Conservation (phyloP, 257 asterid genomes). For the Echites panduratus region DNA sequence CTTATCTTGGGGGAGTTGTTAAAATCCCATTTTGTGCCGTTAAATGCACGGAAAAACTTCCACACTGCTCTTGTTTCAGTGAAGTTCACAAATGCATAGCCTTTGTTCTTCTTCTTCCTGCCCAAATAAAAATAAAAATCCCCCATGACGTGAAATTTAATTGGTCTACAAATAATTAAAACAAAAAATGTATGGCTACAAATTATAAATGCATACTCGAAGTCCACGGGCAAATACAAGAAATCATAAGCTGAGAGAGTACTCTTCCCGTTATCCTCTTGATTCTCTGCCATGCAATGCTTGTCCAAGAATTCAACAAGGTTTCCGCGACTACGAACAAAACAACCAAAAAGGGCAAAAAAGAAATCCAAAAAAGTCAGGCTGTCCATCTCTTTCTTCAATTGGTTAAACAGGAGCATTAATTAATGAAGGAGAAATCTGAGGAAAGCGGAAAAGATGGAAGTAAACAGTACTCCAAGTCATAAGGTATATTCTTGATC, state of each 20-base stretch:
- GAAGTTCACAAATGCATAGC: slow-evolving; percentile 72
- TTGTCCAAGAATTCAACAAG: slow-evolving; percentile 34
- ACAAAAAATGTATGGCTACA: neutral
- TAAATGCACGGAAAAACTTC: slow-evolving; percentile 30
- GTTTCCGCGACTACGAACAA: slow-evolving; percentile 31
- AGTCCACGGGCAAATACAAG: slow-evolving; percentile 64
- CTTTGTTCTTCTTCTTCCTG: slow-evolving; percentile 43
- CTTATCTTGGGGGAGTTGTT: slow-evolving; percentile 24
- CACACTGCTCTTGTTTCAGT: slow-evolving; percentile 30
- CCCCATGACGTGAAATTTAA: too few relatives aligned
- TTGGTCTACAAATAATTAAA: too few relatives aligned
- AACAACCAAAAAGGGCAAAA: neutral
- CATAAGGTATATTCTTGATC: slow-evolving; percentile 63
- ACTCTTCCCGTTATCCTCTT: neutral
- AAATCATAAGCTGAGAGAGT: slow-evolving; percentile 48
- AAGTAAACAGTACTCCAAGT: slow-evolving; percentile 32
- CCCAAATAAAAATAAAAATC: too few relatives aligned
- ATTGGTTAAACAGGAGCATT: too few relatives aligned
- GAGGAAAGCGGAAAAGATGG: neutral
- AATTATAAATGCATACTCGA: slow-evolving; percentile 25
- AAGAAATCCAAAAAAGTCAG: too few relatives aligned
- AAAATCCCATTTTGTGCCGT: slow-evolving; percentile 23
- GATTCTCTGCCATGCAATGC: slow-evolving; percentile 38
- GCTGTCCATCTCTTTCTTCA: too few relatives aligned
- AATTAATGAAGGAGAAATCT: neutral